These are phyloP conservation scores for Prunus mume DNA, from an alignment of 306 rosid species.

Conservation along the genomic window DNA sequence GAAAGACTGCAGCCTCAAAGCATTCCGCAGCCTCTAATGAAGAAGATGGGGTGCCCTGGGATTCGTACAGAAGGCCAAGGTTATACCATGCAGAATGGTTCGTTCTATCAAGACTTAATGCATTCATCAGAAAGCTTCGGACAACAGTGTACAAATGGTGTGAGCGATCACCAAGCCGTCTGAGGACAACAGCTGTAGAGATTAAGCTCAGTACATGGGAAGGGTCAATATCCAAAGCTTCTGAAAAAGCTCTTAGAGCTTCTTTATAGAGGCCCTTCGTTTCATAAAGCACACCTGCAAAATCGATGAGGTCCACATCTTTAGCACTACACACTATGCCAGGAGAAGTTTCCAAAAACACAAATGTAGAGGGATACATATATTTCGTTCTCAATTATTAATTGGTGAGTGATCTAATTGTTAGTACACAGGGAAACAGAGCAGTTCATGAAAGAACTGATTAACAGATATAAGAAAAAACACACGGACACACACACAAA, in stretches of 20 bases:
- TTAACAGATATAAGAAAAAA: neutral
- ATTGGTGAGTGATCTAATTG: neutral
- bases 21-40: slow-evolving; percentile 65
- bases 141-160: slow-evolving; percentile 29
- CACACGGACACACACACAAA: neutral
- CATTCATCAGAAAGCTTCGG: slow-evolving; percentile 69
- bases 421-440: neutral
- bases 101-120: slow-evolving; percentile 55
- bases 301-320: slow-evolving; percentile 7
- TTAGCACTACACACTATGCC: neutral
- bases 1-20: slow-evolving; percentile 69
- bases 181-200: slow-evolving; percentile 56
- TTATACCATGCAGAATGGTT: slow-evolving; percentile 78
- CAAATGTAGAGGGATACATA: neutral
- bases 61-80: slow-evolving; percentile 66
- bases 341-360: neutral
- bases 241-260: slow-evolving; percentile 54
- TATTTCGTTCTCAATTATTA: neutral
- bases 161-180: slow-evolving; percentile 26
- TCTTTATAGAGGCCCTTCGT: slow-evolving; percentile 65
- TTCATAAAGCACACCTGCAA: slow-evolving; percentile 59
- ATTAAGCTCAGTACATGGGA: slow-evolving; percentile 67
- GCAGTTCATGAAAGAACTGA: neutral
- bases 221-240: slow-evolving; percentile 67
- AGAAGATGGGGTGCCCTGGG: slow-evolving; percentile 48